Conservation (phyloP, 768 basidiomycete species). For the Gymnopilus dilepis region DNA sequence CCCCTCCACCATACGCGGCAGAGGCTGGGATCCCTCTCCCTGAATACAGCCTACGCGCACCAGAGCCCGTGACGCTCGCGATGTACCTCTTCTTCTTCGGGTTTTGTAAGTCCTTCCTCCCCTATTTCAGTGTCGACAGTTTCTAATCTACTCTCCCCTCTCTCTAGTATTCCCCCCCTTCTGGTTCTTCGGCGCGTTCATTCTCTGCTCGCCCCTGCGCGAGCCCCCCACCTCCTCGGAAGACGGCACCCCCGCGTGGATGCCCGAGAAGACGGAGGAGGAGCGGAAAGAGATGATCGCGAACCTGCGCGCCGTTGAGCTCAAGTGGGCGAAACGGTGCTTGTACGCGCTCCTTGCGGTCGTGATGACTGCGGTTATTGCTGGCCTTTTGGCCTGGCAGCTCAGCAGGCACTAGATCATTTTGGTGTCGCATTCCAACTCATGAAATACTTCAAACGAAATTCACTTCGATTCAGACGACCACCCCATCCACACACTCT, state of each 20-base stretch:
- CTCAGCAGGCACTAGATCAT: conserved; percentile 15
- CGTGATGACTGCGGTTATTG: conserved; percentile 38
- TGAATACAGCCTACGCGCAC: conserved; percentile 40
- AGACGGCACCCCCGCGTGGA: conserved; percentile 47
- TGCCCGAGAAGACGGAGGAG: conserved; percentile 57
- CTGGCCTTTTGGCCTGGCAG: conserved; percentile 40
- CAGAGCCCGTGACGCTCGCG: conserved; percentile 60
- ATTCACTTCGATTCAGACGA: too few relatives aligned
- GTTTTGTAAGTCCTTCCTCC: conserved; percentile 50
- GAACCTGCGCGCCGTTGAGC: conserved; percentile 51
- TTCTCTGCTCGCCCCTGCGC: conserved; percentile 58
- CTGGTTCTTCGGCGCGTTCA: conserved; percentile 63
- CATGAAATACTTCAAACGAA: too few relatives aligned
- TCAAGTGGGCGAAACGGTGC: conserved; percentile 64
- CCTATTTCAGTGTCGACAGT: not conserved
- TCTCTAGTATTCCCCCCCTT: conserved; percentile 64
- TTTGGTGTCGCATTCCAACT: too few relatives aligned
- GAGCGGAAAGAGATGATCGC: conserved; percentile 52
- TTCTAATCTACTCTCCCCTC: conserved; percentile 9
- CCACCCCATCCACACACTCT: not conserved
- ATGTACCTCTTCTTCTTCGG: conserved; percentile 68
- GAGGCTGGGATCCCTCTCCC: conserved; percentile 41
- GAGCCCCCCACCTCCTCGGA: conserved; percentile 38
- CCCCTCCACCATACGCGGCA: conserved; percentile 50
- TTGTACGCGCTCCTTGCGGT: conserved; percentile 57